phyloP scores from a whole-genome alignment of 225 moss, liverwort and hornwort genomes.

The Marchantia polymorpha region DNA sequence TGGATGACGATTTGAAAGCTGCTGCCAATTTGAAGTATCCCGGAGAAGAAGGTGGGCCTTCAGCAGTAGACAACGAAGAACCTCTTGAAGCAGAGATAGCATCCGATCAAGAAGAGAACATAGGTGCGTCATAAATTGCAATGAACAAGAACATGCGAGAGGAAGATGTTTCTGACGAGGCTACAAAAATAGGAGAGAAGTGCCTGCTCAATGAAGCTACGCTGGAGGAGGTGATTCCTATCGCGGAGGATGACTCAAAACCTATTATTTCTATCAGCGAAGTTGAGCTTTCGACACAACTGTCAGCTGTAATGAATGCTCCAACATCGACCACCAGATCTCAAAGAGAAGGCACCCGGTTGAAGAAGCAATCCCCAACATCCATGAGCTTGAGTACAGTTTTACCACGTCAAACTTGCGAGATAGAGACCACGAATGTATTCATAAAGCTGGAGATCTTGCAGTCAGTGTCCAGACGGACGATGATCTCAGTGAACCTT shows the following conservation, averaged over 20 bases:
- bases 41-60: constrained; percentile 20
- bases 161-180: constrained; percentile 18
- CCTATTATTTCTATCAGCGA: background rate
- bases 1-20: constrained; percentile 37
- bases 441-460: background rate
- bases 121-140: constrained; percentile 24
- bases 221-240: constrained; percentile 13
- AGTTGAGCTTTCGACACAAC: background rate
- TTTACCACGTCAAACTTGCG: background rate
- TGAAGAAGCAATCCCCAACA: constrained; percentile 14
- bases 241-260: constrained; percentile 4
- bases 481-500: background rate
- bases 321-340: background rate
- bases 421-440: constrained; percentile 2
- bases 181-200: constrained; percentile 28
- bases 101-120: constrained; percentile 31
- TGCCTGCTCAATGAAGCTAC: constrained; percentile 18
- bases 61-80: constrained; percentile 26
- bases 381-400: background rate
- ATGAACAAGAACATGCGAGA: constrained; percentile 33
- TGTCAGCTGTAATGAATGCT: background rate
- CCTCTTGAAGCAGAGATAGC: constrained; percentile 28
- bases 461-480: background rate
- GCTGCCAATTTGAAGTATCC: constrained; percentile 2
- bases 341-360: constrained; percentile 25